Evolutionary conservation across 441 rosid species (phyloP), one percentile per base, ranked within the genome.

Genomic region (Capsella rubella): DNA sequence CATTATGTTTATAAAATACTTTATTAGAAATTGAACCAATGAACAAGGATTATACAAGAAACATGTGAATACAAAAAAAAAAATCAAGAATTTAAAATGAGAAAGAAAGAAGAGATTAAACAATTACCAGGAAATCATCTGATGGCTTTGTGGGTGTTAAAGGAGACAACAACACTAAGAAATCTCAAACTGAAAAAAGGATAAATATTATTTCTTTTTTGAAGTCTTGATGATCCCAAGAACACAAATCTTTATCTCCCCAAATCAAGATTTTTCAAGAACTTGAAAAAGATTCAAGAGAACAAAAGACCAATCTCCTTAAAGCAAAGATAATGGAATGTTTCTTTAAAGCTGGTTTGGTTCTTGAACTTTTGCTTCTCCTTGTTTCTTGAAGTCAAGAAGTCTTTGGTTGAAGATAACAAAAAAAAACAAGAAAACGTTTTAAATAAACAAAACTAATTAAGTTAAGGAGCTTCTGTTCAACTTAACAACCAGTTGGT

Each of bases 61-160:
- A 49, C 51, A 75, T 75, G 64, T 66, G 43, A 47, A 77, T 34
- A 49, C 37, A 74, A 50, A 25, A 18, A 64, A 64, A 47, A 43
- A 75, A 61, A 57, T 66, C 35, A 47, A 77, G 62, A 46, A 39
- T 74, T 69, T 39, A 42, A 57, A 42, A 69, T 5, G 50, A 72
- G 43, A 76, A 64, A 77, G 45, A 53, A 68, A 77, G 65, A 12
- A 25, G 5, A 72, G 35, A 51, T 60, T 55, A 73, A 72, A 80
- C 81, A 81, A 83, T 65, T 81, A 89, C 95, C 90, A 81, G 84
- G 77, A 85, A 85, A 80, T 81, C 80, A 72, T 84, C 59, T 81
- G 64, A 29, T 69, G 65, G 5, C 25, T 74, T 0, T 79, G 80
- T 80, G 79, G 79, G 80, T 80, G 84, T 85, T 76, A 83, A 77